Conservation (phyloP, 768 basidiomycete species). For the Leccinum boreale region DNA sequence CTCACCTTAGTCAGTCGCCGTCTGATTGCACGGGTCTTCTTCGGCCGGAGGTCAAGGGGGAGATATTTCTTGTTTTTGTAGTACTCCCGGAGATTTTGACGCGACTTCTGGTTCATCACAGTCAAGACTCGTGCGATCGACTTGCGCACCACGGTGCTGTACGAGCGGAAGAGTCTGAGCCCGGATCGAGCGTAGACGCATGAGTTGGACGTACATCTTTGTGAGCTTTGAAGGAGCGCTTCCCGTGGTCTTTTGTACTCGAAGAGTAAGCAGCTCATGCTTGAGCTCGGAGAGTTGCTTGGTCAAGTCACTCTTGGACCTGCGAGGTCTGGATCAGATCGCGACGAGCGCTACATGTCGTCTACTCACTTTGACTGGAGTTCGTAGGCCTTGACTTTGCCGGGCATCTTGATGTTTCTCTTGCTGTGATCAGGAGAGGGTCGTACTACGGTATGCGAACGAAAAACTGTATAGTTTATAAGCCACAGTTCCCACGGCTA, state of each 20-base stretch:
- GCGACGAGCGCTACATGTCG: background rate
- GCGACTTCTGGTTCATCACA: slow-evolving; percentile 97
- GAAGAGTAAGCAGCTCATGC: slow-evolving; percentile 87
- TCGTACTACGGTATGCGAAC: slow-evolving; percentile 26
- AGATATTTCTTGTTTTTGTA: slow-evolving; percentile 97
- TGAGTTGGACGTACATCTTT: slow-evolving; percentile 74
- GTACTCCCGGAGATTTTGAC: slow-evolving; percentile 94
- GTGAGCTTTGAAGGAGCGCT: slow-evolving; percentile 94
- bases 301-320: slow-evolving; percentile 94
- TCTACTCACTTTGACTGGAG: slow-evolving; percentile 86
- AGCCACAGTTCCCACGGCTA: slow-evolving; percentile 39
- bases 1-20: slow-evolving; percentile 87
- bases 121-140: slow-evolving; percentile 98
- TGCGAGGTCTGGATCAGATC: slow-evolving; percentile 29
- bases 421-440: slow-evolving; percentile 32
- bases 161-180: background rate
- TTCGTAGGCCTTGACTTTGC: slow-evolving; percentile 94
- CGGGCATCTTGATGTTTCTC: slow-evolving; percentile 61
- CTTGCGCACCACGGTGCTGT: slow-evolving; percentile 95
- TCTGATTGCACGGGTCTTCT: slow-evolving; percentile 98
- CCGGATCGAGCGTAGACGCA: background rate
- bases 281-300: slow-evolving; percentile 94
- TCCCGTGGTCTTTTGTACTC: slow-evolving; percentile 98
- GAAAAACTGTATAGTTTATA: slow-evolving; percentile 40
- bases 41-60: slow-evolving; percentile 94